Conservation (phyloP, 2,329 filamentous ascomycete species). For the Phyllosticta paracitricarpa region DNA sequence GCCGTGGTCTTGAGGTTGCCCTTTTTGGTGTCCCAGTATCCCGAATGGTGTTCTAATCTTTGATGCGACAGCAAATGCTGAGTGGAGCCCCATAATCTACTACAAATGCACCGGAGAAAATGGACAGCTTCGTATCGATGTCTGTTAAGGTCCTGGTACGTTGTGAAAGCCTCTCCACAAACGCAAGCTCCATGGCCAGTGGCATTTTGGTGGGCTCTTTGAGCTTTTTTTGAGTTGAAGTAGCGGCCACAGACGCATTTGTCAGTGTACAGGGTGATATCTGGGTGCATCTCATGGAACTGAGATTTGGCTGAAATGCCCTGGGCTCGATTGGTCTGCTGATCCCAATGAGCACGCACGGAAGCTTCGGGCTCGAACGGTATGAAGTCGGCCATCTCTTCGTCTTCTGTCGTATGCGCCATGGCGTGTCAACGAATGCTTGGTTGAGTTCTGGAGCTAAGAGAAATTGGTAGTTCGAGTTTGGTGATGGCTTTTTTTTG, state of each 20-base stretch:
- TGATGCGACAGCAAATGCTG: slow-evolving; percentile 9
- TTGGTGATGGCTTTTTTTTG: not conserved
- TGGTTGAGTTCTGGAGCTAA: not conserved
- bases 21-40: slow-evolving; percentile 8
- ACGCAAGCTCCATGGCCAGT: slow-evolving; percentile 8
- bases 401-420: not conserved
- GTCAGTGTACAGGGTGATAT: not conserved
- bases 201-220: slow-evolving; percentile 6
- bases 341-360: not conserved
- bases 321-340: not conserved
- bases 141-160: slow-evolving; percentile 4
- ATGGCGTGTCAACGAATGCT: not conserved
- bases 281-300: slow-evolving; percentile 8
- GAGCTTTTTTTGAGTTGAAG: slow-evolving; percentile 4
- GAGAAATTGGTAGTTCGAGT: not conserved
- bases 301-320: not conserved
- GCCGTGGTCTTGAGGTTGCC: not conserved
- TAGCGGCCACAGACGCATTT: slow-evolving; percentile 9
- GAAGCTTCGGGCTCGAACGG: not conserved
- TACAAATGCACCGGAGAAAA: slow-evolving; percentile 5
- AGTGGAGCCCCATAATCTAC: slow-evolving; percentile 1
- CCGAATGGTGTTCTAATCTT: slow-evolving; percentile 4
- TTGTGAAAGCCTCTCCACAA: slow-evolving; percentile 7
- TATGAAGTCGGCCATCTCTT: slow-evolving; percentile 7
- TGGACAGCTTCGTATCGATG: slow-evolving; percentile 5